Evolutionary conservation across 495 filamentous ascomycete genomes (phyloP).

Genomic region (Penicillium canescens): DNA sequence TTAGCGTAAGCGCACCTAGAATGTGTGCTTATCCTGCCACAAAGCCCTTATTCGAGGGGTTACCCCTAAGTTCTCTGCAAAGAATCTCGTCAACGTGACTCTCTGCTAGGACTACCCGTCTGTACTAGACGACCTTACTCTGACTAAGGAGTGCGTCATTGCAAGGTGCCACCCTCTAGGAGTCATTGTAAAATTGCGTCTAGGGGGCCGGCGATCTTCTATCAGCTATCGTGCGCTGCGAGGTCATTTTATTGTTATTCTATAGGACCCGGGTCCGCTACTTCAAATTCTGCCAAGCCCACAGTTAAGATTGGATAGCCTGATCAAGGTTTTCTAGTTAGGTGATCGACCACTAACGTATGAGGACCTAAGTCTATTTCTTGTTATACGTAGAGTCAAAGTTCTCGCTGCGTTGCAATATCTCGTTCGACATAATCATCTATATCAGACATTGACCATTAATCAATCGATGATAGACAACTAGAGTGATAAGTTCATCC

Average conservation of each 20-base stretch:
- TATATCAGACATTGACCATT: conserved; percentile 1
- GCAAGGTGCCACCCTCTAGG: too few species aligned
- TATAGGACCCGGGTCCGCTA: conserved; percentile 11
- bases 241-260: conserved; percentile 14
- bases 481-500: too few species aligned
- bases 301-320: background rate
- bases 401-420: conserved; percentile 11
- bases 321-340: conserved; percentile 8
- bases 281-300: conserved; percentile 13
- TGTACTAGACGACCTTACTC: background rate
- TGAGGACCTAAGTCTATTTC: conserved; percentile 1
- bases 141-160: too few species aligned
- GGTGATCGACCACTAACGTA: background rate
- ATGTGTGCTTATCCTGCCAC: too few species aligned
- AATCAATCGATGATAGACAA: too few species aligned
- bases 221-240: conserved; percentile 8
- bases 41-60: too few species aligned
- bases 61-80: conserved; percentile 5
- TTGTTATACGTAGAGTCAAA: conserved; percentile 6
- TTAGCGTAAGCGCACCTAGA: too few species aligned
- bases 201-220: too few species aligned
- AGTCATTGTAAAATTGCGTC: too few species aligned
- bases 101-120: conserved; percentile 11
- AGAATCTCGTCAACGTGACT: conserved; percentile 8
- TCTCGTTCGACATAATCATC: conserved; percentile 10